phyloP scores from a whole-genome alignment of 345 rosid species.

The Pseudoturritis turrita region DNA sequence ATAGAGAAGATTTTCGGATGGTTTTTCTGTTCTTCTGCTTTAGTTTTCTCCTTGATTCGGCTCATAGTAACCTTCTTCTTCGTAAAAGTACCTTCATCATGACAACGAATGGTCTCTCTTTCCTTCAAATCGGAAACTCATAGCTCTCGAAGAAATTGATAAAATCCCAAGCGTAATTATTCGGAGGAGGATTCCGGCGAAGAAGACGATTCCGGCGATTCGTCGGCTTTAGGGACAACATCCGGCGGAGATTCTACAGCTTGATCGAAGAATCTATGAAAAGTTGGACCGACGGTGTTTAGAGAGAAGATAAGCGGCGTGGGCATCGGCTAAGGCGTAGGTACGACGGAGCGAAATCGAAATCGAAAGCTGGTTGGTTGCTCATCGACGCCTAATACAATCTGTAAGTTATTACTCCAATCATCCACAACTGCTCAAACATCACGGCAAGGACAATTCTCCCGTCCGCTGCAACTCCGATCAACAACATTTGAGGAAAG shows the following conservation, averaged over 20 bases:
- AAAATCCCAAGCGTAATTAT: constrained; percentile 56
- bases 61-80: not conserved
- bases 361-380: no score
- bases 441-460: no score
- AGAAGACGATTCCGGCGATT: constrained; percentile 19
- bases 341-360: constrained; percentile 53
- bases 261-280: constrained; percentile 36
- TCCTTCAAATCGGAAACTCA: constrained; percentile 18
- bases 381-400: no score
- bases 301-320: constrained; percentile 49
- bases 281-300: constrained; percentile 39
- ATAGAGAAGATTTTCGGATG: no score
- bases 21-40: not conserved
- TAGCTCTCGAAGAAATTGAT: constrained; percentile 43
- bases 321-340: constrained; percentile 52
- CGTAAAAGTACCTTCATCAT: not conserved
- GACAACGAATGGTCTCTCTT: not conserved
- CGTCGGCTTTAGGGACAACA: not conserved
- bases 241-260: constrained; percentile 11
- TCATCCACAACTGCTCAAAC: no score
- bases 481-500: no score
- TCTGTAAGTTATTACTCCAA: no score
- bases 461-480: no score
- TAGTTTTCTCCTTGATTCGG: not conserved
- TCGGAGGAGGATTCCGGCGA: constrained; percentile 26